Evolutionary conservation across 441 rosid species (phyloP).

Genomic region (Eutrema salsugineum): DNA sequence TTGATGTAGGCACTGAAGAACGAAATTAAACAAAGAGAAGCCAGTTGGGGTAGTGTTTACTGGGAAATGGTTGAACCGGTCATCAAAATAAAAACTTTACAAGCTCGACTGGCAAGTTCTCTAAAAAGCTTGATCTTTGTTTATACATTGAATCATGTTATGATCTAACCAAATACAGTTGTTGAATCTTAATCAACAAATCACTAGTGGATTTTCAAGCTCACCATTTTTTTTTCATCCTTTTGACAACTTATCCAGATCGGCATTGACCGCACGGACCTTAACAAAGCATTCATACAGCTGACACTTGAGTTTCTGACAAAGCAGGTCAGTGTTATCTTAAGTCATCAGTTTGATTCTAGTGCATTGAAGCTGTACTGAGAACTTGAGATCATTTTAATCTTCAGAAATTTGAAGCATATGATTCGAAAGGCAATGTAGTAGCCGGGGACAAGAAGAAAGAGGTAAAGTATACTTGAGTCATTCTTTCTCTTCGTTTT

Average conservation of each 20-base stretch:
- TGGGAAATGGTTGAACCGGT: conserved; percentile 94
- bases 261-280: conserved; percentile 71
- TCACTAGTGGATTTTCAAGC: background rate
- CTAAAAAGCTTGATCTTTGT: background rate
- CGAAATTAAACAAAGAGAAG: conserved; percentile 82
- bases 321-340: conserved; percentile 62
- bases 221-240: background rate
- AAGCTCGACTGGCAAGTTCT: conserved; percentile 83
- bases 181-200: background rate
- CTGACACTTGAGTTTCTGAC: conserved; percentile 82
- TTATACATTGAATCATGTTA: background rate
- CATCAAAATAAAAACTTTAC: conserved; percentile 75
- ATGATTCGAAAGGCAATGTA: conserved; percentile 65
- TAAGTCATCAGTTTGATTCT: background rate
- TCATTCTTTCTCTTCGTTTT: background rate
- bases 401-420: conserved; percentile 91
- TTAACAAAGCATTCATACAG: conserved; percentile 70
- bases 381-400: background rate
- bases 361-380: background rate
- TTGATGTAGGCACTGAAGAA: conserved; percentile 65
- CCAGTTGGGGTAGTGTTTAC: conserved; percentile 61
- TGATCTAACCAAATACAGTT: background rate
- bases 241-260: conserved; percentile 54
- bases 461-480: conserved; percentile 49
- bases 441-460: conserved; percentile 81